Base-by-base conservation (phyloP, 164 flowering plant species). In the Vitis rupestris region DNA sequence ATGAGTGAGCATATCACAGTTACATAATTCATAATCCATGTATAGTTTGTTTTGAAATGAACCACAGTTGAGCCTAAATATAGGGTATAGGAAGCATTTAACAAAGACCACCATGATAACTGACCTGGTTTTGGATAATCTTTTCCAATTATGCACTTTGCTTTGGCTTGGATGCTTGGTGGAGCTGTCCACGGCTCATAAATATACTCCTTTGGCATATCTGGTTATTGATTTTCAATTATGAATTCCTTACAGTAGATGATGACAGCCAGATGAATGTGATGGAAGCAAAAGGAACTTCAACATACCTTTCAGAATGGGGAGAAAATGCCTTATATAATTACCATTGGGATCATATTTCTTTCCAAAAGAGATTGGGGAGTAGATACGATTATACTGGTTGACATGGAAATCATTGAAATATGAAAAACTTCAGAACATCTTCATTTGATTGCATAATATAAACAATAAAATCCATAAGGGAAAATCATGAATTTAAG, bases 161-260 rank as follows among this genome's bases (percentile, higher is more conserved):
- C 97, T 81, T 87, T 92, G 9, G 50, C 79, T 78, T 94, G 99
- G 65, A 94, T 76, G 77, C 81, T 81, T 57, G 78, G 49, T 11
- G 99, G 99, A 61, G 99, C 99, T 67, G 91, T 91, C 99, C 99
- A 92, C 49, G 99, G 97, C 79, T 92, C 99, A 74, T 94, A 94
- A 37, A 94, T 92, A 71, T 89, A 91, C 81, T 92, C 87, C 82
- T 87, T 84, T 13, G 97, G 99, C 96, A 94, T 94, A 80, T 88
- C 97, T 94, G 82, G 29, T 31, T n/a, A 70, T 7, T 29, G 8
- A 23, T 19, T 75, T 31, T 49, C 23, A 19, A 17, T 60, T 50
- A 63, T 51, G 54, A 16, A 59, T 50, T 54, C 44, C 15, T 76
- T 29, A 66, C 9, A 48, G 31, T 17, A n/a, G 56, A 19, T 8